Evolutionary conservation across 164 flowering plant genomes (phyloP).

Genomic region (Vitis labrusca): DNA sequence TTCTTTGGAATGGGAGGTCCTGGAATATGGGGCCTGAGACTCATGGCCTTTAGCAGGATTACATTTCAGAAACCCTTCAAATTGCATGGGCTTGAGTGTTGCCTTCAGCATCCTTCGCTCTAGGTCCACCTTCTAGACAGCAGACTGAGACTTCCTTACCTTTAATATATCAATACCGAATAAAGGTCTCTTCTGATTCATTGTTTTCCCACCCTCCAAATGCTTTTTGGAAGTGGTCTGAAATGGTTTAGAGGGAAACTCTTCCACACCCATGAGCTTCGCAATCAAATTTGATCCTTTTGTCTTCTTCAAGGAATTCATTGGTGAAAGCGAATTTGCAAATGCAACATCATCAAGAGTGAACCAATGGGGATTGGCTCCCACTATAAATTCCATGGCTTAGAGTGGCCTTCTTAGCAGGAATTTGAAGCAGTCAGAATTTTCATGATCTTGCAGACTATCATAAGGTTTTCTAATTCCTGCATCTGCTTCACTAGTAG

Average conservation of each 20-base stretch:
- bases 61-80: constrained; percentile 48
- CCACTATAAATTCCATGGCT: too few species aligned
- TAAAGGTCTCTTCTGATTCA: constrained; percentile 25
- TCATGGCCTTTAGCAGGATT: constrained; percentile 19
- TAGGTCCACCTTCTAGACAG: constrained; percentile 17
- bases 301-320: constrained; percentile 26
- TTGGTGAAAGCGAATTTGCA: constrained; percentile 27
- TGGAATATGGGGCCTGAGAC: constrained; percentile 7
- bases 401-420: constrained; percentile 18
- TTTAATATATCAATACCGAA: constrained; percentile 52
- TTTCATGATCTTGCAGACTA: constrained; percentile 14
- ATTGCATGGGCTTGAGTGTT: constrained; percentile 51
- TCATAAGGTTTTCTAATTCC: constrained; percentile 9
- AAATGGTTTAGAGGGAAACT: constrained; percentile 34
- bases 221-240: constrained; percentile 15
- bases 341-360: constrained; percentile 27
- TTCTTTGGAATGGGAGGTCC: constrained; percentile 13
- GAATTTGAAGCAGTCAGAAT: constrained; percentile 12
- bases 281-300: constrained; percentile 66
- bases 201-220: constrained; percentile 19
- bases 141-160: constrained; percentile 31
- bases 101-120: constrained; percentile 48
- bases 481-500: constrained; percentile 11
- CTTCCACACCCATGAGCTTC: constrained; percentile 86
- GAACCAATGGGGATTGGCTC: constrained; percentile 38